phyloP scores from a whole-genome alignment of 768 basidiomycete genomes.

The Rhodocollybia butyracea region DNA sequence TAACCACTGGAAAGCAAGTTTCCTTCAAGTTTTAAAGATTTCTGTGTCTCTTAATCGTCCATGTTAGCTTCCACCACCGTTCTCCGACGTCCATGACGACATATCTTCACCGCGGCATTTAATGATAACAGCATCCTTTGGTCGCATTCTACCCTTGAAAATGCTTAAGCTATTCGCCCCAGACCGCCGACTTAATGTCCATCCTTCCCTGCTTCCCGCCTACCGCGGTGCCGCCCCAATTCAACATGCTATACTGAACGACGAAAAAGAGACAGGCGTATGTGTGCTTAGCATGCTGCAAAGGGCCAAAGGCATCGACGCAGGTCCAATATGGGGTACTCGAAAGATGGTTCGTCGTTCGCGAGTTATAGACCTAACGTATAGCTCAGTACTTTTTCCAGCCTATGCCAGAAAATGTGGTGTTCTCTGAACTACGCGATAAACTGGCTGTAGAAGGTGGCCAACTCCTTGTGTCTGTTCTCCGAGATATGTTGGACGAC shows the following conservation, averaged over 20 bases:
- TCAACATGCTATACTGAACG: slow-evolving; percentile 74
- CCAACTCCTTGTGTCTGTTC: slow-evolving; percentile 61
- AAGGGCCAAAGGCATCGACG: slow-evolving; percentile 68
- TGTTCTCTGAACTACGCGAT: slow-evolving; percentile 56
- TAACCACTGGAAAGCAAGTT: slow-evolving; percentile 59
- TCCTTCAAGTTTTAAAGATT: background rate
- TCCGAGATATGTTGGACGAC: slow-evolving; percentile 60
- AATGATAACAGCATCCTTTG: slow-evolving; percentile 88
- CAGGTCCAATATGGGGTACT: slow-evolving; percentile 66
- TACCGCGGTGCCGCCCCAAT: slow-evolving; percentile 93
- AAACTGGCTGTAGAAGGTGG: slow-evolving; percentile 64
- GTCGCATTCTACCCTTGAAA: slow-evolving; percentile 69
- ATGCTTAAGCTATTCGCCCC: slow-evolving; percentile 62
- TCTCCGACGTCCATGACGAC: slow-evolving; percentile 6
- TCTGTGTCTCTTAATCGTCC: background rate
- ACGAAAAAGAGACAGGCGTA: slow-evolving; percentile 70
- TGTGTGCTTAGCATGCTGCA: slow-evolving; percentile 78
- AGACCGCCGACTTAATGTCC: slow-evolving; percentile 72
- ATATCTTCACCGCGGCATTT: slow-evolving; percentile 44
- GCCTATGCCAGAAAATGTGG: slow-evolving; percentile 48
- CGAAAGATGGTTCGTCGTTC: slow-evolving; percentile 41
- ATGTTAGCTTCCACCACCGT: slow-evolving; percentile 39
- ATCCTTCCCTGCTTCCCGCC: slow-evolving; percentile 82
- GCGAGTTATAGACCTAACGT: background rate
- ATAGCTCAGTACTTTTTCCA: slow-evolving; percentile 22